Percentiles rank a stretch among this genome's conserved stretches.
These are phyloP conservation scores for Alternaria hordeiaustralica DNA, from an alignment of 2,329 filamentous ascomycete genomes.

Conservation along the genomic window DNA sequence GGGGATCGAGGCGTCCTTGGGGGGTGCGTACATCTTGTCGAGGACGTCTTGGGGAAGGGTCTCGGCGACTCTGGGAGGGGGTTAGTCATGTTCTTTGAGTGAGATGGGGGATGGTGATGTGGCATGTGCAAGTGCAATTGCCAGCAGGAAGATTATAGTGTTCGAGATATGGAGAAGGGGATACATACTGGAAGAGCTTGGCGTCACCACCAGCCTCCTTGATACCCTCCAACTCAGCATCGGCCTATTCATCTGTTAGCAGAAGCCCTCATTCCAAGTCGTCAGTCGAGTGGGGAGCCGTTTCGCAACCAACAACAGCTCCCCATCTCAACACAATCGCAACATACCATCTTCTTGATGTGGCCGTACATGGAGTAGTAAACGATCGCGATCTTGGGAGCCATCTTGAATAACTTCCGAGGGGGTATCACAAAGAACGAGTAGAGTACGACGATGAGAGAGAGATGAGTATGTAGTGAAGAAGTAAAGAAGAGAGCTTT, in stretches of 20 bases:
- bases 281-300: not conserved
- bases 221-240: slow-evolving; percentile 90
- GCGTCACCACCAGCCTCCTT: slow-evolving; percentile 82
- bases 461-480: not conserved
- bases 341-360: slow-evolving; percentile 43
- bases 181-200: slow-evolving; percentile 78
- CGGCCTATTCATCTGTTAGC: slow-evolving; percentile 64
- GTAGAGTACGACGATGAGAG: not conserved
- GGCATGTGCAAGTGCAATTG: not conserved
- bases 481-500: not conserved
- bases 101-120: not conserved
- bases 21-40: slow-evolving; percentile 86
- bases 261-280: slow-evolving; percentile 1
- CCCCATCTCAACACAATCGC: not conserved
- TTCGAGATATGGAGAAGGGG: not conserved
- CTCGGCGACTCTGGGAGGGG: slow-evolving; percentile 70
- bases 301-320: not conserved
- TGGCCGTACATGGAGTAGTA: slow-evolving; percentile 59
- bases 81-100: not conserved
- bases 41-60: slow-evolving; percentile 86
- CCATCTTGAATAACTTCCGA: slow-evolving; percentile 62
- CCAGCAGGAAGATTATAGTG: not conserved
- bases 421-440: slow-evolving; percentile 18
- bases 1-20: slow-evolving; percentile 72
- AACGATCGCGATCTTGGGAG: slow-evolving; percentile 90